Percentiles rank a stretch among this genome's conserved stretches.
These are phyloP conservation scores for Senna siamea DNA, from an alignment of 306 rosid species.

Conservation along the genomic window DNA sequence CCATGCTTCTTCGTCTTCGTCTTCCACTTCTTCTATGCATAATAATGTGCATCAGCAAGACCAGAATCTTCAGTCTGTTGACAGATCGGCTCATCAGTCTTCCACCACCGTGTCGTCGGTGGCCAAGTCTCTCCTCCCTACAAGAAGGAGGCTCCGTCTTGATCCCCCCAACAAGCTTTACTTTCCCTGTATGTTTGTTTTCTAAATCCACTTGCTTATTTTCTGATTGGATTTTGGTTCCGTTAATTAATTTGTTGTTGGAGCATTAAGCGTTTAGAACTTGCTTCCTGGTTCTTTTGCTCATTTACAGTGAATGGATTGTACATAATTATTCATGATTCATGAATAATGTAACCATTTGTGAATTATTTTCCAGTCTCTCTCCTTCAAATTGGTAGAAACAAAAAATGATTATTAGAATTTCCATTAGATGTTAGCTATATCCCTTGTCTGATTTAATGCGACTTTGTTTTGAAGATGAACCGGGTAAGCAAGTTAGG, in stretches of 20 bases:
- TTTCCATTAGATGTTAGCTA: slow-evolving; percentile 31
- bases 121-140: slow-evolving; percentile 84
- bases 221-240: slow-evolving; percentile 25
- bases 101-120: slow-evolving; percentile 68
- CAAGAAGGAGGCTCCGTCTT: slow-evolving; percentile 84
- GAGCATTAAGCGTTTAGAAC: too few relatives aligned
- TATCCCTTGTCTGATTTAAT: slow-evolving; percentile 34
- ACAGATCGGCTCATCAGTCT: slow-evolving; percentile 55
- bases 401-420: slow-evolving; percentile 25
- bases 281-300: slow-evolving; percentile 25
- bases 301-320: slow-evolving; percentile 26
- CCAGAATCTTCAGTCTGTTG: slow-evolving; percentile 61
- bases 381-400: slow-evolving; percentile 21
- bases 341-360: slow-evolving; percentile 1
- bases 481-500: slow-evolving; percentile 95
- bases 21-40: slow-evolving; percentile 55
- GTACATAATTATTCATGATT: slow-evolving; percentile 4
- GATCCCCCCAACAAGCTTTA: slow-evolving; percentile 94
- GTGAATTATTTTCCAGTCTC: slow-evolving; percentile 10
- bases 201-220: slow-evolving; percentile 20
- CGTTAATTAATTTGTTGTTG: slow-evolving; percentile 3
- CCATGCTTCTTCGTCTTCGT: slow-evolving; percentile 53
- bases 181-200: slow-evolving; percentile 76
- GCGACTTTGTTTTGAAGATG: slow-evolving; percentile 65
- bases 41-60: slow-evolving; percentile 56